These are phyloP conservation scores for Eudorina sp. DNA, from an alignment of 139 green algal species.

Conservation along the genomic window DNA sequence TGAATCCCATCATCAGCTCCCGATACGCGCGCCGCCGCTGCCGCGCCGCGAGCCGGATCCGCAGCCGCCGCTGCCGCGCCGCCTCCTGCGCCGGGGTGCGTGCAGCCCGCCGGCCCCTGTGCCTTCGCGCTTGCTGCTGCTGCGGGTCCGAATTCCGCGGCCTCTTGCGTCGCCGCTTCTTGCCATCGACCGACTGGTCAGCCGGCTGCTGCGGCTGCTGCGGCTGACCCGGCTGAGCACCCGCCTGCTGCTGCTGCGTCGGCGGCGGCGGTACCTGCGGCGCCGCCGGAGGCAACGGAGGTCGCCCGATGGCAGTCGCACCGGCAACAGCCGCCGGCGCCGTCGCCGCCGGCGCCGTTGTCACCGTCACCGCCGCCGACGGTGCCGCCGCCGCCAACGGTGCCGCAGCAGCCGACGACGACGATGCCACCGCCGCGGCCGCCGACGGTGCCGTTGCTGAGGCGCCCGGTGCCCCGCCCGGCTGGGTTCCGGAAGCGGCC, in stretches of 20 bases:
- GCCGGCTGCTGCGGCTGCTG: slow-evolving; percentile 4
- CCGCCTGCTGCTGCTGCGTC: neutral
- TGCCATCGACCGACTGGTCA: too few relatives aligned
- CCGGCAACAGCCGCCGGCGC: neutral
- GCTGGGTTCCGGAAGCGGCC: neutral
- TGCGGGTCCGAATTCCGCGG: neutral
- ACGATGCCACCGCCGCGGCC: neutral
- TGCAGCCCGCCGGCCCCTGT: neutral
- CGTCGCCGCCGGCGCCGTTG: neutral
- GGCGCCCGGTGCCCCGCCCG: too few relatives aligned
- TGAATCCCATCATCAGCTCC: slow-evolving; percentile 27
- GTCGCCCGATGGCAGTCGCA: neutral
- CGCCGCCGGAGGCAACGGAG: neutral
- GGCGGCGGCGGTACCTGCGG: neutral
- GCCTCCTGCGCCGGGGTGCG: slow-evolving; percentile 11
- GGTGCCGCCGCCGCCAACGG: neutral
- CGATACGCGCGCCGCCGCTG: slow-evolving; percentile 30
- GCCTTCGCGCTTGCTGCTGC: neutral
- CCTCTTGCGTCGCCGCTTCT: neutral
- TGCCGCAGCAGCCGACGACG: neutral
- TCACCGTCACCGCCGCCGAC: neutral
- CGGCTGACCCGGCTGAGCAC: too few relatives aligned
- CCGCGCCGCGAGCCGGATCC: slow-evolving; percentile 23
- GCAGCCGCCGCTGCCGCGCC: slow-evolving; percentile 31
- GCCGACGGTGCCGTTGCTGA: neutral